Percentiles rank a stretch among this genome's conserved stretches.
phyloP scores from a whole-genome alignment of 768 basidiomycete species.

The Amanita fuliginea region DNA sequence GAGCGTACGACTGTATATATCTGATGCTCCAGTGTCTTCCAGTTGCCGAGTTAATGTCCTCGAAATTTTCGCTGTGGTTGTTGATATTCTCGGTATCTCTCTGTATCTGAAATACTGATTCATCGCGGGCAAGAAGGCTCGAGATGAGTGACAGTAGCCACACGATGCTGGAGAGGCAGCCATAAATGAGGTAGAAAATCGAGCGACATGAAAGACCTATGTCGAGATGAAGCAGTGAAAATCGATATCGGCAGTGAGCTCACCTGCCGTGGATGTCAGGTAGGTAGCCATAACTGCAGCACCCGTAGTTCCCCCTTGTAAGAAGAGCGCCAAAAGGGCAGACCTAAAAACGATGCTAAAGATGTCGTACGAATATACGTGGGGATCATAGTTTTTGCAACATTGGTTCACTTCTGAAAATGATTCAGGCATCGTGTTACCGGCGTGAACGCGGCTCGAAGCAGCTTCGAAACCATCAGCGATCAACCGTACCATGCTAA shows the following conservation, averaged over 20 bases:
- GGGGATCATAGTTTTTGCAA: conserved; percentile 1
- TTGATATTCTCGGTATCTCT: no score
- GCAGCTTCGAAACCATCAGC: background rate
- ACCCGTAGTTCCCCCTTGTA: conserved; percentile 14
- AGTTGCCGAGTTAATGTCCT: no score
- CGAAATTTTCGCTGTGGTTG: no score
- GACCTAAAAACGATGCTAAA: conserved; percentile 12
- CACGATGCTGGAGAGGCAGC: conserved; percentile 11
- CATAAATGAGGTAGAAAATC: conserved; percentile 10
- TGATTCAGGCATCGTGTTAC: background rate
- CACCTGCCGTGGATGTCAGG: conserved; percentile 13
- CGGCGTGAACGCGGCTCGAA: background rate
- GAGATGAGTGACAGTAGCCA: conserved; percentile 17
- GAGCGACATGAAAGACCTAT: background rate
- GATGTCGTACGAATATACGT: conserved; percentile 10
- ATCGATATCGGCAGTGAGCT: background rate
- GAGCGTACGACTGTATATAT: conserved; percentile 10
- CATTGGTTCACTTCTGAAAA: conserved; percentile 8
- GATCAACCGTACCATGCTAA: conserved; percentile 8
- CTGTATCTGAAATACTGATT: no score
- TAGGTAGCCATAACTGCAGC: conserved; percentile 13
- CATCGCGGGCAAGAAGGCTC: conserved; percentile 11
- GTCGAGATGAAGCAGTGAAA: background rate
- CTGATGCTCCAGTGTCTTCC: conserved; percentile 7
- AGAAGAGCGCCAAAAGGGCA: conserved; percentile 7